These are phyloP conservation scores for Helotiales sp. DNA, from an alignment of 2,329 filamentous ascomycete genomes.

Conservation along the genomic window DNA sequence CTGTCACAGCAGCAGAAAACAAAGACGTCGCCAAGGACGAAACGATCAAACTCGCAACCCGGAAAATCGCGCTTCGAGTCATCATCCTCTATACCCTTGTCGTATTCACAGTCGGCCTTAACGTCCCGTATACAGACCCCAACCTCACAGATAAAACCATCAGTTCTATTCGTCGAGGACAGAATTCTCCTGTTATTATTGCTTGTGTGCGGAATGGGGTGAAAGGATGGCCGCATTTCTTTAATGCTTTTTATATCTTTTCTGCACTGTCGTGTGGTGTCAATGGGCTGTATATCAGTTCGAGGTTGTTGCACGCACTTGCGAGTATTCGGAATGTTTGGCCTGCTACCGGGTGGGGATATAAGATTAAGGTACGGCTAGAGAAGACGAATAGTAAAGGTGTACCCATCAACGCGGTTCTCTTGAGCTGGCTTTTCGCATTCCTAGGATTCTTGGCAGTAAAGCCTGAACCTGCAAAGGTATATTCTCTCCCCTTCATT, in stretches of 20 bases:
- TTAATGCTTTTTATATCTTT: constrained; percentile 47
- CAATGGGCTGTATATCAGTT: constrained; percentile 44
- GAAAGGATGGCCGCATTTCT: constrained; percentile 40
- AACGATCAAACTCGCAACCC: constrained; percentile 45
- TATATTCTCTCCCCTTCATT: neutral
- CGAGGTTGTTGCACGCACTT: constrained; percentile 44
- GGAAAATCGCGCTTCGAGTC: constrained; percentile 44
- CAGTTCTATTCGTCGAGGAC: constrained; percentile 27
- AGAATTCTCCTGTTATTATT: constrained; percentile 41
- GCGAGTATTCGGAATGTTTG: constrained; percentile 42
- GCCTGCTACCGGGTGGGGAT: constrained; percentile 36
- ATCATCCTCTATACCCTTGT: constrained; percentile 44
- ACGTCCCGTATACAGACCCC: constrained; percentile 42
- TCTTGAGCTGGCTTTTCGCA: constrained; percentile 39
- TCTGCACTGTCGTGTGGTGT: constrained; percentile 43
- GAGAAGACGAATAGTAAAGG: constrained; percentile 39
- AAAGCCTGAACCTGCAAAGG: constrained; percentile 22
- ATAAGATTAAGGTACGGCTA: constrained; percentile 35
- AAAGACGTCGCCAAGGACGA: constrained; percentile 41
- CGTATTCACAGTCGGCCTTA: constrained; percentile 42
- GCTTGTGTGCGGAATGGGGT: constrained; percentile 42
- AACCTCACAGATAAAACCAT: constrained; percentile 16
- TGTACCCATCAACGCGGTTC: constrained; percentile 41
- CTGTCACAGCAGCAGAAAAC: constrained; percentile 45
- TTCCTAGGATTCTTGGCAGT: constrained; percentile 40